These are phyloP conservation scores for Carex littledalei DNA, from an alignment of 176 grass and related monocot genomes.

Conservation along the genomic window DNA sequence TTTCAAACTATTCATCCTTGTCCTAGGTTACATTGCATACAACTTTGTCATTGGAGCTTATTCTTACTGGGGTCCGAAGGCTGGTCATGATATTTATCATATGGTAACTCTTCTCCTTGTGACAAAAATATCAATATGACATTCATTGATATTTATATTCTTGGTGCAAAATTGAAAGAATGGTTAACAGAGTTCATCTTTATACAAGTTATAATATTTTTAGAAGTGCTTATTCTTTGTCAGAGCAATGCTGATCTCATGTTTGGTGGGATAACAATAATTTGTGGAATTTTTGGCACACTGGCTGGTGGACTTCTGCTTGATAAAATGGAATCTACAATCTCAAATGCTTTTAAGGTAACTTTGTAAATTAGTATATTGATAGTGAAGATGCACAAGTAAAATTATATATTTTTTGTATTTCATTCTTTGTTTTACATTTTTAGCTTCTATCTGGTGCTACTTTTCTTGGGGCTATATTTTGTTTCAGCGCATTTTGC, in stretches of 20 bases:
- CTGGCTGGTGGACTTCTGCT: conserved; percentile 78
- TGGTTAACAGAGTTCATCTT: neutral
- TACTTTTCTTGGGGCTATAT: conserved; percentile 88
- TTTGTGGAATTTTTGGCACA: conserved; percentile 94
- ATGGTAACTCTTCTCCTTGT: conserved; percentile 52
- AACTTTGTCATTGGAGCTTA: conserved; percentile 98
- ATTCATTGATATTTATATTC: neutral
- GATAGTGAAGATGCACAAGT: no score
- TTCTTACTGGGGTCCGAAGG: conserved; percentile 99
- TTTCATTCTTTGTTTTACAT: conserved; percentile 7
- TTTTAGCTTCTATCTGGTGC: conserved; percentile 81
- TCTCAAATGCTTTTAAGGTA: conserved; percentile 97
- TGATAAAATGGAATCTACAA: conserved; percentile 77
- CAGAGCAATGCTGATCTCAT: conserved; percentile 87
- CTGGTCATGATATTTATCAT: conserved; percentile 81
- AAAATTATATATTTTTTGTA: no score
- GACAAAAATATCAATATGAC: neutral
- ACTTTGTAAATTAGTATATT: neutral
- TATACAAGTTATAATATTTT: conserved; percentile 13
- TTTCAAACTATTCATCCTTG: conserved; percentile 9
- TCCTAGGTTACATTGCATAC: conserved; percentile 82
- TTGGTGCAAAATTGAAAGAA: conserved; percentile 17
- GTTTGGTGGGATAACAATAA: conserved; percentile 98
- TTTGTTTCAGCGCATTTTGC: conserved; percentile 95
- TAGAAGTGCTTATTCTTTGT: conserved; percentile 33